Evolutionary conservation across 2,329 filamentous ascomycete species (phyloP), one percentile per base, ranked within the genome.

Genomic region (Epichloe festucae): DNA sequence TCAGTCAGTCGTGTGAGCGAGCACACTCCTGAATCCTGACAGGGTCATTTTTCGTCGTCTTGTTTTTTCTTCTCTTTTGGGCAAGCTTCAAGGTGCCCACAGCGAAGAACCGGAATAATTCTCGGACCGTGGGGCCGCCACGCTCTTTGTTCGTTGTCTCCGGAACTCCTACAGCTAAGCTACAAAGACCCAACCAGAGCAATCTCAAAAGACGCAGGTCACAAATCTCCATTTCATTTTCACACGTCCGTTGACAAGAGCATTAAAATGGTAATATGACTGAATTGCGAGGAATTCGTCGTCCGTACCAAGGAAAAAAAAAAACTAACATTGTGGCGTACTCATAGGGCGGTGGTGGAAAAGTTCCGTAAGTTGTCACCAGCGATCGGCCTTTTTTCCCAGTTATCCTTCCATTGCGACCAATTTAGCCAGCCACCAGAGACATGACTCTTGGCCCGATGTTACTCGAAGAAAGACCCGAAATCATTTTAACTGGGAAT

Each of bases 291-390:
- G 8, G 8, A 10, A 41, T 34, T 27, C 44, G 34, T 27, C 10
- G 15, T 19, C 7, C 5, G 7, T 4, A 8, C 6, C 5, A 41
- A 43, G 7, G 34, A n/a, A 39, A 43, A 43, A 17, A 17, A 17
- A 17, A 17, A 2, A 17, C 50, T 54, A 41, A 54, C 21, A 1
- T 11, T 17, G 11, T 49, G 38, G 35, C 46, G 38, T 14, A n/a
- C n/a, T 15, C 15, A 40, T 58, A 84, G 84, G 86, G 86, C 74
- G 87, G 87, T 73, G 89, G 89, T 75, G 84, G 80, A 67, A 72
- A 70, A 69, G 68, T 79, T 63, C 74, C 74, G 77, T 79, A 70
- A 76, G 73, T 69, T 52, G 43, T 23, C 15, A 35, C 43, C 35
- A 35, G n/a, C n/a, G n/a, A n/a, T n/a, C n/a, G n/a, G n/a, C n/a